Evolutionary conservation across 2,329 filamentous ascomycete species (phyloP).

Genomic region (Cladosporium cucumerinum): DNA sequence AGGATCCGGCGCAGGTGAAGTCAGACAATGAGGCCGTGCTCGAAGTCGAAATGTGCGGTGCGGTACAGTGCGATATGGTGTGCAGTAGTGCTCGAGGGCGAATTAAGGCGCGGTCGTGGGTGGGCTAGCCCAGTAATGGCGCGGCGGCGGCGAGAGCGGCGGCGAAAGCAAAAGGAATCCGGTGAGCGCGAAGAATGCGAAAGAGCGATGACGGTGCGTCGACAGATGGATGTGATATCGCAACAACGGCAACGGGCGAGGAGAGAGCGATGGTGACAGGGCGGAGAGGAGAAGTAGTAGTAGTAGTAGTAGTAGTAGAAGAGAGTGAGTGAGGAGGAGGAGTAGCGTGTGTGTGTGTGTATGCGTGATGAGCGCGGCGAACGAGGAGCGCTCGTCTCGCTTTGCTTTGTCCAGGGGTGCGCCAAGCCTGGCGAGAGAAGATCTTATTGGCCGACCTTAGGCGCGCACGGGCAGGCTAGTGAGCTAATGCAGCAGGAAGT

Average conservation of each 20-base stretch:
- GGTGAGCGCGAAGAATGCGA: slow-evolving; percentile 1
- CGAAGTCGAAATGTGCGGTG: slow-evolving; percentile 2
- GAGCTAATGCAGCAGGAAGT: not conserved
- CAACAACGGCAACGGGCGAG: not conserved
- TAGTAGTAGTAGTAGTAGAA: not conserved
- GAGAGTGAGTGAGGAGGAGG: not conserved
- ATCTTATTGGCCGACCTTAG: not conserved
- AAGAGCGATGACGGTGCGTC: not conserved
- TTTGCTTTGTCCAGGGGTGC: not conserved
- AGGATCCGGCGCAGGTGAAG: not conserved
- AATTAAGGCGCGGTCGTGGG: slow-evolving; percentile 10
- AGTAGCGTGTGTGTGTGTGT: not conserved
- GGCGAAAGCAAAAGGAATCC: not conserved
- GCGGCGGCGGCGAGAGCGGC: not conserved
- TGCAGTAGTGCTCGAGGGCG: slow-evolving; percentile 7
- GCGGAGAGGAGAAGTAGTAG: not conserved
- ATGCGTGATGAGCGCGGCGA: not conserved
- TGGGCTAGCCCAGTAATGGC: not conserved
- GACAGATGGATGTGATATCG: not conserved
- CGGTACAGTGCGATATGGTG: not conserved
- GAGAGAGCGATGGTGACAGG: slow-evolving; percentile 1
- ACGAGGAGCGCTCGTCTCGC: not conserved
- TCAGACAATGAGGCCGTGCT: slow-evolving; percentile 14
- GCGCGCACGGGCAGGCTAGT: not conserved
- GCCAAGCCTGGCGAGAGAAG: not conserved